phyloP scores from a whole-genome alignment of 2,329 filamentous ascomycete species.

The Penicillium frequentans region DNA sequence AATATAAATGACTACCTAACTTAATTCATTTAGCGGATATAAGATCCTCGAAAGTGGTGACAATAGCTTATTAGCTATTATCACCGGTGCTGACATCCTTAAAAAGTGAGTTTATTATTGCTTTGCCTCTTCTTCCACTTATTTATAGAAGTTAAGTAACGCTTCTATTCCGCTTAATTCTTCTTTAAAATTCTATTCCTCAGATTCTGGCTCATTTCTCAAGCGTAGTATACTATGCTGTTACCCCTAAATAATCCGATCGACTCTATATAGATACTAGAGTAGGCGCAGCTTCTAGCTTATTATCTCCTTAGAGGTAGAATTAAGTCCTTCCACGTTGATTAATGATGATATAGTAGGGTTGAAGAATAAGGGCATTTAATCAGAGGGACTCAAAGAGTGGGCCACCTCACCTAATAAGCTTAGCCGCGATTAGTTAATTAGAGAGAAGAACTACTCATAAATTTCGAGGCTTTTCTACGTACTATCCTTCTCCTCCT shows the following conservation, averaged over 20 bases:
- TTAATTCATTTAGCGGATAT: conserved; percentile 31
- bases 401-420: background rate
- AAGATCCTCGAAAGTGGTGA: conserved; percentile 31
- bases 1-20: conserved; percentile 34
- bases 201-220: background rate
- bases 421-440: background rate
- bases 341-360: background rate
- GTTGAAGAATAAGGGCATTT: background rate
- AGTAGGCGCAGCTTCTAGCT: conserved; percentile 3
- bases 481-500: conserved; percentile 5
- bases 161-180: conserved; percentile 1
- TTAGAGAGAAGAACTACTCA: conserved; percentile 2
- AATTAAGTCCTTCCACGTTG: conserved; percentile 5
- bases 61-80: conserved; percentile 27
- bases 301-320: background rate
- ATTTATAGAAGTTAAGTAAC: conserved; percentile 4
- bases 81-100: conserved; percentile 20
- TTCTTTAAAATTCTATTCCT: background rate
- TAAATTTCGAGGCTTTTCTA: conserved; percentile 6
- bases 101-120: conserved; percentile 12
- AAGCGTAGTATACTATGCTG: background rate
- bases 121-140: conserved; percentile 5
- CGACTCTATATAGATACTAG: background rate
- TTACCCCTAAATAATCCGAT: background rate
- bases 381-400: background rate